These are phyloP conservation scores for Coemansia sp. DNA, from an alignment of 192 early-diverging fungal genomes.

Conservation along the genomic window DNA sequence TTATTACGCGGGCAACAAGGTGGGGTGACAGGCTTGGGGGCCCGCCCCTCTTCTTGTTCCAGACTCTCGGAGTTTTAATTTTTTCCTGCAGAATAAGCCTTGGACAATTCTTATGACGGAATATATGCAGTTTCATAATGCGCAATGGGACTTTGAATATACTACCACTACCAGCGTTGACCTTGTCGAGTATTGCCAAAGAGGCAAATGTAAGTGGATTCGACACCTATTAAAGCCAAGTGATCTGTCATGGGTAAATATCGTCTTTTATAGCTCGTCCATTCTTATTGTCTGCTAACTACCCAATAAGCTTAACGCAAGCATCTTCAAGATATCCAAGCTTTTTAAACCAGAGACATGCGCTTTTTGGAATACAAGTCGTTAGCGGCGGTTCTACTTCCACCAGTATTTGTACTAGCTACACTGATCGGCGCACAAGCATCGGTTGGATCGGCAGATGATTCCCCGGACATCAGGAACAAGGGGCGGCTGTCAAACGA, in stretches of 20 bases:
- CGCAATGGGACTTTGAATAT: not conserved
- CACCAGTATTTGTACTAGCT: not conserved
- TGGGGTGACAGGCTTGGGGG: not conserved
- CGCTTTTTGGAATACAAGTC: not conserved
- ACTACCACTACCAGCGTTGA: too few species aligned
- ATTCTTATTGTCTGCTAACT: too few species aligned
- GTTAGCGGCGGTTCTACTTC: not conserved
- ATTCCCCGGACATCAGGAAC: not conserved
- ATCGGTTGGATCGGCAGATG: not conserved
- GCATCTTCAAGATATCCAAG: not conserved
- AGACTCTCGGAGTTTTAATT: not conserved
- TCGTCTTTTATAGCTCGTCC: too few species aligned
- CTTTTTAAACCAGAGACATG: not conserved
- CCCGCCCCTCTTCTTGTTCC: not conserved
- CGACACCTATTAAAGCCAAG: too few species aligned
- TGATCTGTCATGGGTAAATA: too few species aligned
- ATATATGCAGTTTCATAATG: not conserved
- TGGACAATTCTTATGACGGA: not conserved
- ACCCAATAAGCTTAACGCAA: too few species aligned
- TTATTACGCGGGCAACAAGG: too few species aligned
- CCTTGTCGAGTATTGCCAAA: too few species aligned
- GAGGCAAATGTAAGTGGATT: too few species aligned
- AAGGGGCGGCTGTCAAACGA: conserved; percentile 6
- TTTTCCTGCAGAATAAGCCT: not conserved
- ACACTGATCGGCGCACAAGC: not conserved